Conservation (phyloP, 2,329 filamentous ascomycete genomes). For the Didymella lethalis region DNA sequence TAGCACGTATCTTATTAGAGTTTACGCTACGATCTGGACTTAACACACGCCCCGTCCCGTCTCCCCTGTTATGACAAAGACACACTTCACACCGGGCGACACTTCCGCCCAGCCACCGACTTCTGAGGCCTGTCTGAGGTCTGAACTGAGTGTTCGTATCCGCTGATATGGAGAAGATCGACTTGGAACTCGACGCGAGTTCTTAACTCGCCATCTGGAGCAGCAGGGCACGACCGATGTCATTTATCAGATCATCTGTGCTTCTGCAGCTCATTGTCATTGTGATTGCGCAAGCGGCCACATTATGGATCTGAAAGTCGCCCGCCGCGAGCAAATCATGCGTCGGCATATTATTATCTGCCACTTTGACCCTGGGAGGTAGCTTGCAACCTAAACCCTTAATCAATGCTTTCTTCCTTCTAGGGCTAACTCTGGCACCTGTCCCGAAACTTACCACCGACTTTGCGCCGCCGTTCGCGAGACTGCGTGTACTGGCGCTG, state of each 20-base stretch:
- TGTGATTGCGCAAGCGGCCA: conserved; percentile 2
- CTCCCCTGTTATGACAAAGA: conserved; percentile 3
- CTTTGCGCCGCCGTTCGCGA: background rate
- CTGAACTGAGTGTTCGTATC: background rate
- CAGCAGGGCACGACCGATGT: background rate
- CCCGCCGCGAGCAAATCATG: background rate
- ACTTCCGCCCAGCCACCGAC: background rate
- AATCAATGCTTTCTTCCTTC: conserved; percentile 1
- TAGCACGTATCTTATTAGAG: background rate
- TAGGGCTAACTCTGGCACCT: background rate
- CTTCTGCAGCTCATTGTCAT: background rate
- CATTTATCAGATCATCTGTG: background rate
- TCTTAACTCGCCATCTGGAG: background rate
- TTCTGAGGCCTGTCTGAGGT: background rate
- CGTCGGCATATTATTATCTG: background rate
- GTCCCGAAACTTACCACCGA: conserved; percentile 1
- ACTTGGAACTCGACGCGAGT: background rate
- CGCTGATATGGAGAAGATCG: background rate
- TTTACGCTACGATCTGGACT: conserved; percentile 4
- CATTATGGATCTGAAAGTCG: background rate
- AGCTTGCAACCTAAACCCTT: conserved; percentile 3
- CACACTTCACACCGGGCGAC: background rate
- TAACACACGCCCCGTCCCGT: conserved; percentile 13
- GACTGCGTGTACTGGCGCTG: background rate
- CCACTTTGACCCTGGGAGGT: background rate